phyloP scores from a whole-genome alignment of 2,329 filamentous ascomycete genomes.

The Penicillium thymicola region DNA sequence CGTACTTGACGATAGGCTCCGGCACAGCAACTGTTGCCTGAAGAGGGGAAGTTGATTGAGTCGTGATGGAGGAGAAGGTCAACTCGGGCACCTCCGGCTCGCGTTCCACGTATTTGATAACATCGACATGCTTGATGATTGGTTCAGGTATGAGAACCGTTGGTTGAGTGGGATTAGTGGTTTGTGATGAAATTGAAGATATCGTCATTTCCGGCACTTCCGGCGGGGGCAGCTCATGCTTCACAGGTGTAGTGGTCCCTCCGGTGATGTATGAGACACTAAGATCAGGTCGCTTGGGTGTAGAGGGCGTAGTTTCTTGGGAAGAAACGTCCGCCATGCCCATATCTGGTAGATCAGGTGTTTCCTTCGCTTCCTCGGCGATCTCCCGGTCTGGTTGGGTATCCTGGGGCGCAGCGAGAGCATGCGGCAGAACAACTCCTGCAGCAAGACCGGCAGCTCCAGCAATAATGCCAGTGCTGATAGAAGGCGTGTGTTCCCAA shows the following conservation, averaged over 20 bases:
- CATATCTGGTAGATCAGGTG: conserved; percentile 24
- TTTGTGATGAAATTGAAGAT: conserved; percentile 36
- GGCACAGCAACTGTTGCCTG: conserved; percentile 21
- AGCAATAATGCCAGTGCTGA: conserved; percentile 1
- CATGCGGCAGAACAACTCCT: conserved; percentile 16
- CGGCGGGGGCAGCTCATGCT: conserved; percentile 15
- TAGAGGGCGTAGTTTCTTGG: conserved; percentile 37
- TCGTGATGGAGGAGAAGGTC: conserved; percentile 29
- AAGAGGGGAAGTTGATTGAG: conserved; percentile 22
- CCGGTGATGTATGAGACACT: conserved; percentile 33
- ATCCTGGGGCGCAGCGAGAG: conserved; percentile 19
- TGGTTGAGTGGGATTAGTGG: conserved; percentile 20
- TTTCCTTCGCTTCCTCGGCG: conserved; percentile 15
- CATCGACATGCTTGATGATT: conserved; percentile 10
- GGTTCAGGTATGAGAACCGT: conserved; percentile 13
- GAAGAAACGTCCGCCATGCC: conserved; percentile 32
- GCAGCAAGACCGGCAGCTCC: conserved; percentile 22
- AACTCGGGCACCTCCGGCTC: conserved; percentile 21
- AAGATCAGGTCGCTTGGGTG: conserved; percentile 42
- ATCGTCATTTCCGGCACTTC: conserved; percentile 25
- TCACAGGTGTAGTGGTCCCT: conserved; percentile 30
- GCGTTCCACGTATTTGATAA: conserved; percentile 9
- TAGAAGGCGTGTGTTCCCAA: conserved; percentile 43
- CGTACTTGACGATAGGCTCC: conserved; percentile 18
- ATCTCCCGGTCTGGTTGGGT: conserved; percentile 17